Base-by-base conservation (phyloP, 352 stramenopile species). In the Globisporangium spinosum region DNA sequence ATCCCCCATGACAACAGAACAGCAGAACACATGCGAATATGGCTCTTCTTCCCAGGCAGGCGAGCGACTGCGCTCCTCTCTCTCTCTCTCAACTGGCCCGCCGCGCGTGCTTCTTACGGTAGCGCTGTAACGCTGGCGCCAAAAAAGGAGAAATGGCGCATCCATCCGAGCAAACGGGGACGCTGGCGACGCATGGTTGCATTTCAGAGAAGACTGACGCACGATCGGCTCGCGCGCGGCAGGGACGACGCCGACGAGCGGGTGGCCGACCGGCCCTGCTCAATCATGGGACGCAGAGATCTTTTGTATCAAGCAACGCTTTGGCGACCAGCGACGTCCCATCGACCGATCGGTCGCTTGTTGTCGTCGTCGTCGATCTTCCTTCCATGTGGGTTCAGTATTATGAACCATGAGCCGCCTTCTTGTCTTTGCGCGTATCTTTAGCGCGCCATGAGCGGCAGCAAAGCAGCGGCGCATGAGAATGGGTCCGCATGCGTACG, bases 381-480 rank as follows among this genome's bases (percentile, higher is more conserved):
- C 7, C 32, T 35, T 35, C 20, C 40, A 51, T 22, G 25, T 59
- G 54, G 54, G 27, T 59, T 59, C 54, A 59, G 54, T 43, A 20
- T 17, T 49, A 15, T n/a, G 13, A 49, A 15, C 13, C 43, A 51
- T 43, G n/a, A 20, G 22, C 10, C 23, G 13, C 53, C 10, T 32
- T 32, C 27, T 32, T 35, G 54, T 12, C 54, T 25, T 10, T 2
- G 27, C n/a, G 7, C 54, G 27, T 59, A 59, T 59, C 54, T 59
- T 43, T 59, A 35, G 54, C 27, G 54, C 54, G 7, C 43, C 54
- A 32, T 32, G 27, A 32, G 54, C 54, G 12, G 54, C 17, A 17
- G 15, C 54, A 59, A 59, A 59, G 54, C 27, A 59, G 27, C 29
- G 54, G 25, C 54, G 54, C 27, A 9, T 51, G 43, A 22, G 43